These are phyloP conservation scores for Asterochloris erici DNA, from an alignment of 139 green algal genomes.

Conservation along the genomic window DNA sequence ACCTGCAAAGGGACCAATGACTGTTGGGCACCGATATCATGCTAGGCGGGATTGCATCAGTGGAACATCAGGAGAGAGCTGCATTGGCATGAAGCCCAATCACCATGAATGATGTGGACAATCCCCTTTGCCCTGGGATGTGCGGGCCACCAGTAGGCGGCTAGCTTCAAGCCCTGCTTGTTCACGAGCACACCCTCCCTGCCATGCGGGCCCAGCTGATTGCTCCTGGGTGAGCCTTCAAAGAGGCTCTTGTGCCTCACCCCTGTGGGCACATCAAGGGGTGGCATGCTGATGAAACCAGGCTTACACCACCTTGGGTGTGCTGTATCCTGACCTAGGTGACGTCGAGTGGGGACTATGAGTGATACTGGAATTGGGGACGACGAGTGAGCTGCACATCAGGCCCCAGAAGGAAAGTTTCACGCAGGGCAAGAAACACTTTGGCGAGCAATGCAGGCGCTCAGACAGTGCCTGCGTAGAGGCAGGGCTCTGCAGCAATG, in stretches of 20 bases:
- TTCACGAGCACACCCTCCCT: constrained; percentile 30
- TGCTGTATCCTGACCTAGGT: too few species aligned
- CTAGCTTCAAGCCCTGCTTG: constrained; percentile 27
- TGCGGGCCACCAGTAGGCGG: constrained; percentile 53
- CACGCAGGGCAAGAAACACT: too few species aligned
- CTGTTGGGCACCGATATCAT: constrained; percentile 17
- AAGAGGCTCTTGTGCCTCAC: constrained; percentile 11
- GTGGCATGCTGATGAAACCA: constrained; percentile 11
- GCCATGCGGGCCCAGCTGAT: constrained; percentile 30
- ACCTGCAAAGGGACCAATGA: constrained; percentile 56
- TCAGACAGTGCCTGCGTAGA: too few species aligned
- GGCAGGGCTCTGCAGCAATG: too few species aligned
- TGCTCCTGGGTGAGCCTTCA: not conserved
- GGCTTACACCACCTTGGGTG: not conserved
- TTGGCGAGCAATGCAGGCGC: too few species aligned
- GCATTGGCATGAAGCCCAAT: too few species aligned
- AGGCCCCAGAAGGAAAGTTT: too few species aligned
- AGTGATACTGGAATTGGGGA: too few species aligned
- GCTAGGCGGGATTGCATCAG: too few species aligned
- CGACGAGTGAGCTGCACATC: too few species aligned
- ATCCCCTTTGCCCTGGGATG: not conserved
- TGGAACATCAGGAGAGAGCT: too few species aligned
- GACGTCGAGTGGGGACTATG: too few species aligned
- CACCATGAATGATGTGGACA: constrained; percentile 2
- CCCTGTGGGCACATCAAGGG: not conserved